Base-by-base conservation (phyloP, 2,329 filamentous ascomycete species). In the Paecilomyces fulvus region DNA sequence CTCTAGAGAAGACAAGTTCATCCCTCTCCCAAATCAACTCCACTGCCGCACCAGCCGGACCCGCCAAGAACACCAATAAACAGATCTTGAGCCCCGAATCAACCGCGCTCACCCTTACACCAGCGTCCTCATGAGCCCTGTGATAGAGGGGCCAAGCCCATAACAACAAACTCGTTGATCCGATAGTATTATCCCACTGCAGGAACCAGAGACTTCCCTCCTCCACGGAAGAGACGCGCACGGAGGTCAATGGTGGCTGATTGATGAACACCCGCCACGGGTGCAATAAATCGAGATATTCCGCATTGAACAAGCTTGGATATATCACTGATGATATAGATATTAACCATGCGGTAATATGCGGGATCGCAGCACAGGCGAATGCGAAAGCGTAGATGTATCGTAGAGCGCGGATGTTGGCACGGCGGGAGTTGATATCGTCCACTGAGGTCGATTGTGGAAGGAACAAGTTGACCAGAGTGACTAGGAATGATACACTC, bases 1-100 rank as follows among this genome's bases (percentile, higher is more conserved):
- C 62, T 53, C 59, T 58, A 60, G 30, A 48, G 23, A 75, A 63
- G 1, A 76, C 64, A 30, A 75, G 48, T 59, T 78, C 75, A 65
- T 82, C 79, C 54, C 79, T 73, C 61, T 76, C 73, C 79, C 79
- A 80, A 14, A 81, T 66, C 55, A 79, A 63, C 49, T 74, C 68
- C 6, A 78, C 71, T 7, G 74, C 72, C 20, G 74, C 72, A 3
- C 74, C 78, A 23, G 72, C 68, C 1, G 79, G 77, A 0, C 79
- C 79, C 10, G 71, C 65, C 11, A 79, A 11, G 23, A 70, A 51
- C 12, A 67, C 63, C 63, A 76, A 69, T 1, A 69, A 12, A 10
- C 60, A 60, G 20, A 71, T 64, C 62, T 78, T 77, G 7, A 68
- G 43, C 7, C 69, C 28, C 8, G 75, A 61, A 12, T 62, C 59